Base-by-base conservation (phyloP, 257 asterid species). In the Nicotiana noctiflora region DNA sequence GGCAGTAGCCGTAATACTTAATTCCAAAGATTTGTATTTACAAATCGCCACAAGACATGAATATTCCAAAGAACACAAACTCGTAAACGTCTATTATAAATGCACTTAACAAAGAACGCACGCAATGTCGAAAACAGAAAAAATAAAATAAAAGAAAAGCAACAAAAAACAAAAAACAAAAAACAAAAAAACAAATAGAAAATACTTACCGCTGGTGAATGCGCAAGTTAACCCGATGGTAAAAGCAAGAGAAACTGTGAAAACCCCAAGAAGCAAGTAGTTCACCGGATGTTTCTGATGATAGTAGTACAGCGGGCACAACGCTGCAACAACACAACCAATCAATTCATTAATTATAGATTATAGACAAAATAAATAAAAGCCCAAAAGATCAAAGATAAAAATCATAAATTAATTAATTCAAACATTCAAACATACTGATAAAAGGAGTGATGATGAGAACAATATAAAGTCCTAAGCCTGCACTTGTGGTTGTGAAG, bases 191-290 rank as follows among this genome's bases (percentile, higher is more conserved):
- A 3, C 83, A 25, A 72, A 74, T 4, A 21, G 23, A 74, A 49
- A 19, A 6, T 21, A 49, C 88, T 85, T 67, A 93, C 97, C 99
- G 68, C 89, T 82, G 6, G 96, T 89, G 83, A 15, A 91, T 14
- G 99, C 91, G 77, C 98, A 93, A 60, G 97, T 89, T 86, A 95
- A 83, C 25, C 99, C 99, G 57, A 93, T 85, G 0, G 89, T 88
- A 15, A 89, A 93, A 1, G 99, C 92, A n/a, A 95, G 85, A 19
- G 97, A 60, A 78, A 86, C 80, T 11, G 99, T 93, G 78, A 95
- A 95, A 12, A 95, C 0, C 60, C 89, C 98, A 68, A 95, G 97
- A 37, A 95, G 92, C 11, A 93, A 4, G 40, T 91, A 95, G 83
- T 95, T 95, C 84, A 86, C 77, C 17, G 99, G 98, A 84, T 95